These are phyloP conservation scores for Glomus cerebriforme DNA, from an alignment of 192 early-diverging fungal genomes.

Conservation along the genomic window DNA sequence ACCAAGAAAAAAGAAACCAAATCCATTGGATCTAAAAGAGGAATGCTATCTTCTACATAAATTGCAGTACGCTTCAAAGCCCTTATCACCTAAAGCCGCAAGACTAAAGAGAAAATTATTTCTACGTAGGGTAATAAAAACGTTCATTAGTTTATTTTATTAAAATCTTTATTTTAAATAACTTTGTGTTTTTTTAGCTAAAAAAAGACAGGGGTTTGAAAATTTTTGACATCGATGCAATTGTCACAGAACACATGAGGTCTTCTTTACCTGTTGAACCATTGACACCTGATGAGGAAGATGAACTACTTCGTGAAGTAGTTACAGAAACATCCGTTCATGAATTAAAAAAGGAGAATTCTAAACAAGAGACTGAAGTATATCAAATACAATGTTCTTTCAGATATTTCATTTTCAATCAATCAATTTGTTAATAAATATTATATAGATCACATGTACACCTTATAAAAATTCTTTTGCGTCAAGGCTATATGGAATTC, in stretches of 20 bases:
- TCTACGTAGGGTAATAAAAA: conserved; percentile 37
- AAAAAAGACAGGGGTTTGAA: conserved; percentile 65
- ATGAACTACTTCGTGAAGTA: background rate
- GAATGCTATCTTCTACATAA: conserved; percentile 59
- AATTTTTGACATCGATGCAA: conserved; percentile 68
- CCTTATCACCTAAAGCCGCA: conserved; percentile 44
- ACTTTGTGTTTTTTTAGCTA: conserved; percentile 45
- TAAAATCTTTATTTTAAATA: background rate
- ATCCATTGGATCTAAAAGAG: conserved; percentile 39
- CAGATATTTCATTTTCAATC: conserved; percentile 37
- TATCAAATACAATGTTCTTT: conserved; percentile 31
- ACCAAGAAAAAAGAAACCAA: conserved; percentile 5
- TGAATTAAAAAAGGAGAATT: background rate
- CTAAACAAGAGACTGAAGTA: conserved; percentile 30
- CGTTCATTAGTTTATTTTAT: background rate
- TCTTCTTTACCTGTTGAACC: conserved; percentile 29
- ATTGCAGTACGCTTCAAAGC: conserved; percentile 44
- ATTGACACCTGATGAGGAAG: background rate
- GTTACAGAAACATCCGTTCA: background rate
- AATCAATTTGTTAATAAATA: conserved; percentile 34
- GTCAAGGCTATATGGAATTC: conserved; percentile 68
- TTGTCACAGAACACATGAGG: conserved; percentile 44
- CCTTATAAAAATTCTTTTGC: conserved; percentile 75
- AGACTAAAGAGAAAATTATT: conserved; percentile 63
- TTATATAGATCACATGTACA: conserved; percentile 50